These are phyloP conservation scores for Hericium erinaceus DNA, from an alignment of 768 basidiomycete genomes.

Conservation along the genomic window DNA sequence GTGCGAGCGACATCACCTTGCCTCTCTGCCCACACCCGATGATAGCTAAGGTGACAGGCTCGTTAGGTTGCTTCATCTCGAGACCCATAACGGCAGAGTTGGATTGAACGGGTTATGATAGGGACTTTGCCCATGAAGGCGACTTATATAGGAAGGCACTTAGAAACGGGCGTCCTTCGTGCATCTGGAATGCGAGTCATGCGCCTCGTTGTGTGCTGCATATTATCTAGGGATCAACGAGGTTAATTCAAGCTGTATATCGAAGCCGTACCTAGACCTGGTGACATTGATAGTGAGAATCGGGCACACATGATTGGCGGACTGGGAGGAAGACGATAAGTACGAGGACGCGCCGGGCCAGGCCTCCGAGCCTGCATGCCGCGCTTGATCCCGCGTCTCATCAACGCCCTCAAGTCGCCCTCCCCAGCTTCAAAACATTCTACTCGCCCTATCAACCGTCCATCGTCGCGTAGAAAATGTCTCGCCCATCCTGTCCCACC, in stretches of 20 bases:
- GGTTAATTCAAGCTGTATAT: too few relatives aligned
- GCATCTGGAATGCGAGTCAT: too few relatives aligned
- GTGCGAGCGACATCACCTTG: conserved; percentile 32
- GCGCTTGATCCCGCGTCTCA: conserved; percentile 61
- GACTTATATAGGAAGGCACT: too few relatives aligned
- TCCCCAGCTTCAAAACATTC: conserved; percentile 6
- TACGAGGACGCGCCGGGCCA: not conserved
- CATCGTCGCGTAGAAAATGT: conserved; percentile 2
- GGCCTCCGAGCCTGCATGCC: conserved; percentile 35
- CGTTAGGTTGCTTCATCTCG: conserved; percentile 6
- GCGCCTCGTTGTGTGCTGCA: too few relatives aligned
- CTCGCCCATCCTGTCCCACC: conserved; percentile 3
- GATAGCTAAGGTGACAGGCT: conserved; percentile 62
- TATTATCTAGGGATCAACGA: too few relatives aligned
- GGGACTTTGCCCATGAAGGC: too few relatives aligned
- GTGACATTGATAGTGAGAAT: too few relatives aligned
- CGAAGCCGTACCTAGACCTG: too few relatives aligned
- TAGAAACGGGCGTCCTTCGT: too few relatives aligned
- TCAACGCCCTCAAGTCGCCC: conserved; percentile 29
- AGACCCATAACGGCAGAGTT: conserved; percentile 14
- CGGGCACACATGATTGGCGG: too few relatives aligned
- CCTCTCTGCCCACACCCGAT: conserved; percentile 84
- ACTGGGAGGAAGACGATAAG: not conserved
- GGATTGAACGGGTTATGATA: not conserved
- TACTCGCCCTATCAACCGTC: conserved; percentile 6